These are phyloP conservation scores for Backusella sp. DNA, from an alignment of 192 early-diverging fungal species.

Conservation along the genomic window DNA sequence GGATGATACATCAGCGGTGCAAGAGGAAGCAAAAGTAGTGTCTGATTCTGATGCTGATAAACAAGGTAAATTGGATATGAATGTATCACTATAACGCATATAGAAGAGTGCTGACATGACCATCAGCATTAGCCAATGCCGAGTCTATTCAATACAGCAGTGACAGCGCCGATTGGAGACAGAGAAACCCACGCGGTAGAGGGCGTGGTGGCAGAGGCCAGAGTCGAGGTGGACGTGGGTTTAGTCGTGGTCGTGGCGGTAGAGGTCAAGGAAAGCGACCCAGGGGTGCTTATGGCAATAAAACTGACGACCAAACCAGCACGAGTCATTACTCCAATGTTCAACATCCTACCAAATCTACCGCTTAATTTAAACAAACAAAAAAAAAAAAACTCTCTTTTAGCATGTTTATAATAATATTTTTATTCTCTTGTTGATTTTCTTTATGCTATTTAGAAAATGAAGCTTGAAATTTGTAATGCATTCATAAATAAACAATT, in stretches of 20 bases:
- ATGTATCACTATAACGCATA: neutral
- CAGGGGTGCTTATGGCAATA: neutral
- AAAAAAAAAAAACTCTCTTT: neutral
- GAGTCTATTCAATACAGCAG: neutral
- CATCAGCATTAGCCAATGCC: neutral
- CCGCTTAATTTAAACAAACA: neutral
- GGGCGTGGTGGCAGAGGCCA: neutral
- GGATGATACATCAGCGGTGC: neutral
- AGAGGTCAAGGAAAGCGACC: neutral
- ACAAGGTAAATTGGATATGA: neutral
- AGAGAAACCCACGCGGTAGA: neutral
- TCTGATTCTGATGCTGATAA: neutral
- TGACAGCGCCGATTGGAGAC: constrained; percentile 7
- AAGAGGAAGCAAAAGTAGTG: neutral
- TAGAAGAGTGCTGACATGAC: neutral
- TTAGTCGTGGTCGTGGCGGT: neutral
- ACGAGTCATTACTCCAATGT: neutral
- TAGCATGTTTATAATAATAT: neutral
- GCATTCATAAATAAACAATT: neutral
- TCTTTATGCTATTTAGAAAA: neutral
- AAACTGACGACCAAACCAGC: neutral
- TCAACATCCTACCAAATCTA: neutral
- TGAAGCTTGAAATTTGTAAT: neutral
- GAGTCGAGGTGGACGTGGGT: neutral
- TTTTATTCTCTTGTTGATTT: neutral